phyloP scores from a whole-genome alignment of 441 rosid species.

The Macaranga tanarius region DNA sequence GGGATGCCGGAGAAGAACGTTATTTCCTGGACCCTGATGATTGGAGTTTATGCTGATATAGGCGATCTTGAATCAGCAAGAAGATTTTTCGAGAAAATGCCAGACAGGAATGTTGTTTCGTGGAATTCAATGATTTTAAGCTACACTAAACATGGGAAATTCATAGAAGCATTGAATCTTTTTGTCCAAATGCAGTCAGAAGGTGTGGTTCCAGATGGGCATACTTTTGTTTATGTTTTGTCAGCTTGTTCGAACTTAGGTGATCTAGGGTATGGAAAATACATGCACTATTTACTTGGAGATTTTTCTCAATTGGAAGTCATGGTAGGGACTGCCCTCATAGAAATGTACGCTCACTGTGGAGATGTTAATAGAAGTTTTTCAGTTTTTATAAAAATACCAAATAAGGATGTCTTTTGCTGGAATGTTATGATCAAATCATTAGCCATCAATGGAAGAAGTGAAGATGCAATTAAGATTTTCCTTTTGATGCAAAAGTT shows the following conservation, averaged over 20 bases:
- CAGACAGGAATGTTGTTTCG: constrained; percentile 29
- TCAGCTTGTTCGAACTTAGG: constrained; percentile 32
- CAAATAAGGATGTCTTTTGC: constrained; percentile 32
- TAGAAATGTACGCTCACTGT: constrained; percentile 33
- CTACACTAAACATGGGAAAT: constrained; percentile 18
- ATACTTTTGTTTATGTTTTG: constrained; percentile 28
- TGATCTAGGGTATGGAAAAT: constrained; percentile 26
- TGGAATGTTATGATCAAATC: constrained; percentile 42
- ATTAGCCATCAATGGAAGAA: constrained; percentile 36
- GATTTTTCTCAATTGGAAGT: constrained; percentile 22
- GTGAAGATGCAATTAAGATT: constrained; percentile 28
- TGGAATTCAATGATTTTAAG: constrained; percentile 33
- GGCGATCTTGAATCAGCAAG: constrained; percentile 27
- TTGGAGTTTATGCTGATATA: constrained; percentile 21
- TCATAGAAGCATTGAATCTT: constrained; percentile 20
- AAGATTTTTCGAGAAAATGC: constrained; percentile 26
- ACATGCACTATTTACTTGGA: constrained; percentile 20
- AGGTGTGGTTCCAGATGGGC: constrained; percentile 24
- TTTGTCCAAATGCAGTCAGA: constrained; percentile 29
- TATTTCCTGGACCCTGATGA: constrained; percentile 35
- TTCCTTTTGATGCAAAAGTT: constrained; percentile 28
- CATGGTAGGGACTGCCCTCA: constrained; percentile 30
- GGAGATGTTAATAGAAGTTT: constrained; percentile 32
- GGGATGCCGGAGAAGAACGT: constrained; percentile 35
- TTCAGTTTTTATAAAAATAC: constrained; percentile 27